phyloP scores from a whole-genome alignment of 192 early-diverging fungal genomes.

The Backusella morwellensis region DNA sequence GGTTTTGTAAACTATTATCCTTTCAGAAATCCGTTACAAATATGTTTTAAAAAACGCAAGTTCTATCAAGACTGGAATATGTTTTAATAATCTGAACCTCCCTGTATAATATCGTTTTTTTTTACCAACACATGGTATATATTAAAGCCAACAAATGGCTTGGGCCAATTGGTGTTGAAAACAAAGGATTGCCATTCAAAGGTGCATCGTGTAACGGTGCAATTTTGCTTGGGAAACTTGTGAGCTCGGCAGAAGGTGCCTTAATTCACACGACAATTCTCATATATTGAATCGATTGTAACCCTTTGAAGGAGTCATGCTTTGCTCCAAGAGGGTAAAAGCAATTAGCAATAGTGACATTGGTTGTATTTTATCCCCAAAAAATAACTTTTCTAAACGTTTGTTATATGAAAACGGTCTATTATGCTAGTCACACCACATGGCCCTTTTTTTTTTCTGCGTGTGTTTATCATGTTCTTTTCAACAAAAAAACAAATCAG shows the following conservation, averaged over 20 bases:
- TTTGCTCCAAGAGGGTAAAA: conserved; percentile 1
- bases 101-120: neutral
- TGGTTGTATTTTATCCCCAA: neutral
- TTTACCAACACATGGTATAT: neutral
- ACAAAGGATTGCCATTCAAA: neutral
- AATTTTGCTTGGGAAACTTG: neutral
- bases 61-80: neutral
- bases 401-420: neutral
- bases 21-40: no score
- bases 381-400: neutral
- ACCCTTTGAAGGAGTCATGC: conserved; percentile 1
- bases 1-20: neutral
- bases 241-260: neutral
- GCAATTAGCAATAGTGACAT: neutral
- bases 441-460: neutral
- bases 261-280: neutral
- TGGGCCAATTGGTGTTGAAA: neutral
- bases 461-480: no score
- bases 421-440: neutral
- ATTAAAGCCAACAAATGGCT: neutral
- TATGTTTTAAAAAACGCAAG: neutral
- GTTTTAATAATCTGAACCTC: conserved; percentile 2
- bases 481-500: neutral
- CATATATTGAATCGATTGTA: neutral
- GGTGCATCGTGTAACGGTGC: neutral